Evolutionary conservation across 768 basidiomycete species (phyloP), one percentile per base, ranked within the genome.

Genomic region (Leccinum rimulosum): DNA sequence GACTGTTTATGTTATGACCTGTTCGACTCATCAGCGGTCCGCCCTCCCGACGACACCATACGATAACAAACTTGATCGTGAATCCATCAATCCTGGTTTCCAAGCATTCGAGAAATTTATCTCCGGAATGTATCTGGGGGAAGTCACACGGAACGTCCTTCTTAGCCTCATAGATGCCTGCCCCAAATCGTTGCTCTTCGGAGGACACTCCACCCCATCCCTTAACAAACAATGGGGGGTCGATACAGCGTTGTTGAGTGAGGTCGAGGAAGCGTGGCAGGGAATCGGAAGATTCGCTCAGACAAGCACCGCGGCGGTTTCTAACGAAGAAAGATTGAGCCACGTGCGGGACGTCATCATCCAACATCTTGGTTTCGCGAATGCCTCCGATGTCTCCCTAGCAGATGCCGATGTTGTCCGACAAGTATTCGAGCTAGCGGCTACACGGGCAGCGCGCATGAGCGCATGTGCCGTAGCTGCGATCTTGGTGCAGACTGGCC

Each of bases 61-160:
- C 67, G 97, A 99, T 73, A 95, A 91, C 75, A 85, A 88, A 61
- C 78, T 98, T 22, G 97, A 99, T 73, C 88, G 97, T 54, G 84
- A 89, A 68, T 93, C 89, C 58, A 98, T 98, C 75, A 99, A 99
- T 68, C 95, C 95, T 28, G 80, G 83, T 36, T 89, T 83, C 71
- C 97, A 98, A 72, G 91, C 91, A 2, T 98, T 94, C 70, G 97
- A 99, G 75, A 99, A 98, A 78, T 93, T 97, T 77, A 90, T 99
- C 65, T 97, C 94, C 2, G 97, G 97, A 57, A 98, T 99, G 96
- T 99, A 99, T 73, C 84, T 98, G 43, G 97, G 97, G 57, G 97
- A 99, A 75, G 84, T 98, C 61, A 83, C 88, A 27, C 88, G 97
- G 40, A 91, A 91, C 68, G 77, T 96, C 66, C 80, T 98, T 54